Evolutionary conservation across 495 filamentous ascomycete species (phyloP).

Genomic region (Penicillium lagena): DNA sequence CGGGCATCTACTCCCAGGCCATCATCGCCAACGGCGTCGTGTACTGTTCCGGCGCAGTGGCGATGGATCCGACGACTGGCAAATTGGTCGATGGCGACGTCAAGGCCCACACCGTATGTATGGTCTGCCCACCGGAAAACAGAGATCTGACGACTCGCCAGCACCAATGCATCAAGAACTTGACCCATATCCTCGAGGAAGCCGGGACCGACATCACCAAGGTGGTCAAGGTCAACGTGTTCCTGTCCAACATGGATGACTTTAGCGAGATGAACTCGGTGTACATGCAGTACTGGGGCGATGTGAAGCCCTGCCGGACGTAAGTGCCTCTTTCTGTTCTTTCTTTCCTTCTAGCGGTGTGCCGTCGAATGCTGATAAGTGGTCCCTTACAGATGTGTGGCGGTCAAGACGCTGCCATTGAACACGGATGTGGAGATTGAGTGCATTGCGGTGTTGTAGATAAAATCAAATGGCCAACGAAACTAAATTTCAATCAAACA

Average conservation of each 20-base stretch:
- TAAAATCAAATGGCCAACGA: too few relatives aligned
- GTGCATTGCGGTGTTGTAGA: constrained; percentile 49
- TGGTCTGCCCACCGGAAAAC: too few relatives aligned
- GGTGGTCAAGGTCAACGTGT: constrained; percentile 67
- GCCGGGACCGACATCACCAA: constrained; percentile 55
- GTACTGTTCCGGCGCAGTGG: constrained; percentile 49
- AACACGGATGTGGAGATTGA: constrained; percentile 70
- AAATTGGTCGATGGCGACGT: constrained; percentile 44
- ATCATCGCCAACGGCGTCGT: constrained; percentile 52
- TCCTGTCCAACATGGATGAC: constrained; percentile 62
- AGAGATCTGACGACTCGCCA: background rate
- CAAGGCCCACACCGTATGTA: constrained; percentile 41
- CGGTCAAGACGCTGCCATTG: constrained; percentile 57
- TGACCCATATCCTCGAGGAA: constrained; percentile 58
- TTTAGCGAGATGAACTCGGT: constrained; percentile 60
- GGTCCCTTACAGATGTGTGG: constrained; percentile 44
- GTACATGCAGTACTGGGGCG: constrained; percentile 51
- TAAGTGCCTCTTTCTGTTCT: constrained; percentile 10
- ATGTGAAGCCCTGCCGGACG: constrained; percentile 55
- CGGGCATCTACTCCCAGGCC: constrained; percentile 47
- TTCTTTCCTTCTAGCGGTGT: background rate
- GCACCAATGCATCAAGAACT: constrained; percentile 53
- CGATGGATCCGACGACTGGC: constrained; percentile 37
- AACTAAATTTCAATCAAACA: too few relatives aligned
- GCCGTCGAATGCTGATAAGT: constrained; percentile 1